Conservation (phyloP, 2,329 filamentous ascomycete species). For the Penicillium sp. region DNA sequence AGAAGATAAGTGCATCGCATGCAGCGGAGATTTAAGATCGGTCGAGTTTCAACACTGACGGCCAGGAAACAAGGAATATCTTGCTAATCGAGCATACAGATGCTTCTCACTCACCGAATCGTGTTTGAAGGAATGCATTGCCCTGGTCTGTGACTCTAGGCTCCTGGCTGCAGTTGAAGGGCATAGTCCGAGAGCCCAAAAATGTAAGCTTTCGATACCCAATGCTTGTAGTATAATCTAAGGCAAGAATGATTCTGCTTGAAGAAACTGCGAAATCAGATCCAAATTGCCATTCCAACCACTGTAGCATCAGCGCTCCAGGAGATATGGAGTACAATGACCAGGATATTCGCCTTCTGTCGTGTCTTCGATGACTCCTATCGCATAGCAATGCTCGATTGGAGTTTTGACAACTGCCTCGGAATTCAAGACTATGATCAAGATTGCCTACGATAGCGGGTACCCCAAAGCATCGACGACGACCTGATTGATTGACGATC, state of each 20-base stretch:
- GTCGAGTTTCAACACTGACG: slow-evolving; percentile 29
- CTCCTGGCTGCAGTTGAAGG: background rate
- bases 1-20: slow-evolving; percentile 11
- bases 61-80: slow-evolving; percentile 5
- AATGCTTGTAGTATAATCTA: background rate
- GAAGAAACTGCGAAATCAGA: background rate
- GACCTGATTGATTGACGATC: too few relatives aligned
- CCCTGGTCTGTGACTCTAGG: background rate
- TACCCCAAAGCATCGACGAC: too few relatives aligned
- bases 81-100: background rate
- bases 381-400: background rate
- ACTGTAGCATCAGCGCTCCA: slow-evolving; percentile 6
- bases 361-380: background rate
- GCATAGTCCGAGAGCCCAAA: background rate
- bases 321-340: slow-evolving; percentile 14
- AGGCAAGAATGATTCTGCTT: background rate
- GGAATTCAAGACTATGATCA: too few relatives aligned
- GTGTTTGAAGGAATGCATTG: background rate
- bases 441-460: too few relatives aligned
- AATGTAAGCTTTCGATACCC: too few relatives aligned
- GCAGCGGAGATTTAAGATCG: slow-evolving; percentile 18
- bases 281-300: slow-evolving; percentile 23
- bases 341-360: slow-evolving; percentile 2
- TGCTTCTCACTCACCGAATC: background rate
- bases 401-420: background rate